Evolutionary conservation across 352 stramenopile genomes (phyloP).

Genomic region (Plasmopara viticola): DNA sequence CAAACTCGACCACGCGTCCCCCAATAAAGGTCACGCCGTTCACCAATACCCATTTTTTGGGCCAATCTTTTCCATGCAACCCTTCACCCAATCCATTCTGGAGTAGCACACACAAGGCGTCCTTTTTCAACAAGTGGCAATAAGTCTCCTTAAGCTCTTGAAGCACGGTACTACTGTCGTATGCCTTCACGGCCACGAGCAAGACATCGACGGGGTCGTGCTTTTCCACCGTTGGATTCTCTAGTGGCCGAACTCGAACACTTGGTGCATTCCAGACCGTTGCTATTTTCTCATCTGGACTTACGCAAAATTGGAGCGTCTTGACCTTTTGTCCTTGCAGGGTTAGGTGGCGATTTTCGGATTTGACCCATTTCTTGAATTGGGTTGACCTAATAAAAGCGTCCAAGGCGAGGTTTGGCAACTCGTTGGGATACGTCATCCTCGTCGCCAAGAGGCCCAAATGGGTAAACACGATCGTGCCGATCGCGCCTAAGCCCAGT

Average conservation of each 20-base stretch:
- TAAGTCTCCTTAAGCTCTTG: conserved; percentile 25
- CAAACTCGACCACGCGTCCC: conserved; percentile 33
- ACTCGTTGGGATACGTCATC: not conserved
- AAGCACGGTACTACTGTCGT: conserved; percentile 41
- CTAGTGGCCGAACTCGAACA: conserved; percentile 36
- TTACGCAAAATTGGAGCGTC: conserved; percentile 13
- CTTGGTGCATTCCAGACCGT: conserved; percentile 8
- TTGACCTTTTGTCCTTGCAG: not conserved
- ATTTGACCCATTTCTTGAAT: conserved; percentile 20
- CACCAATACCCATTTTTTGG: conserved; percentile 26
- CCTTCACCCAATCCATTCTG: conserved; percentile 57
- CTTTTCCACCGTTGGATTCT: not conserved
- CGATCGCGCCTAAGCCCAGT: conserved; percentile 63
- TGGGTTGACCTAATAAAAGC: conserved; percentile 48
- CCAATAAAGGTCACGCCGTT: conserved; percentile 69
- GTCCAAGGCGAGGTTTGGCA: conserved; percentile 23
- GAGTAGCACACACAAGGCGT: conserved; percentile 53
- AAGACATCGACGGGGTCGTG: conserved; percentile 43
- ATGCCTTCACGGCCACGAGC: conserved; percentile 63
- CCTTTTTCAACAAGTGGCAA: conserved; percentile 29
- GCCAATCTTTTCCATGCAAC: conserved; percentile 11
- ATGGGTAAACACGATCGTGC: conserved; percentile 65
- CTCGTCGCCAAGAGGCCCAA: conserved; percentile 25
- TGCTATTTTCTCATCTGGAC: conserved; percentile 6
- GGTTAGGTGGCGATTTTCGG: conserved; percentile 9